Conservation (phyloP, 805 yeast species). For the Saturnispora bothae region DNA sequence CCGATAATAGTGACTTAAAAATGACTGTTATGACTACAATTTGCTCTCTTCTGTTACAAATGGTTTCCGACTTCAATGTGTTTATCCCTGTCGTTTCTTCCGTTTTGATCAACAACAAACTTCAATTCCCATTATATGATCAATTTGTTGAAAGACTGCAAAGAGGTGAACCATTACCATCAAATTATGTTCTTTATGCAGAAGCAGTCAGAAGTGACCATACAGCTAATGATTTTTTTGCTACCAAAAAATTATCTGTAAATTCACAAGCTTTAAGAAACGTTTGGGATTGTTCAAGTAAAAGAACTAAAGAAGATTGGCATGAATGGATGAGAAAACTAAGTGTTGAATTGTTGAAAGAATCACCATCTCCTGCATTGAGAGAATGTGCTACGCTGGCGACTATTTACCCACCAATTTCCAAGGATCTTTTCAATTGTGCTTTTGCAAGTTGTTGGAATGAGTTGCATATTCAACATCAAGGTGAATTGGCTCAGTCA, state of each 20-base stretch:
- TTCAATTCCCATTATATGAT: constrained; percentile 68
- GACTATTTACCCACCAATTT: constrained; percentile 75
- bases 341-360: constrained; percentile 75
- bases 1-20: constrained; percentile 43
- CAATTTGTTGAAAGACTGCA: constrained; percentile 67
- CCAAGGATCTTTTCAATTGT: constrained; percentile 84
- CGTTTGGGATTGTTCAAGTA: constrained; percentile 87
- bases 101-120: constrained; percentile 47
- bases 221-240: constrained; percentile 50
- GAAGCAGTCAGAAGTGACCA: constrained; percentile 35
- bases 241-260: constrained; percentile 64
- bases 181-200: constrained; percentile 58
- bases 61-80: constrained; percentile 75
- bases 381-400: constrained; percentile 90
- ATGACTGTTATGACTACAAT: constrained; percentile 67
- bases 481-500: constrained; percentile 79
- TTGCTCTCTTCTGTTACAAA: constrained; percentile 64
- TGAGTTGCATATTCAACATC: constrained; percentile 78
- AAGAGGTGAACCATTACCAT: constrained; percentile 80
- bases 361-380: constrained; percentile 89
- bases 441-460: constrained; percentile 96
- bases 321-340: constrained; percentile 91
- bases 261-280: constrained; percentile 54
- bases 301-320: constrained; percentile 93
- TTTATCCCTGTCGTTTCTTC: constrained; percentile 77